Base-by-base conservation (phyloP, 345 rosid species). In the Populus simonii region DNA sequence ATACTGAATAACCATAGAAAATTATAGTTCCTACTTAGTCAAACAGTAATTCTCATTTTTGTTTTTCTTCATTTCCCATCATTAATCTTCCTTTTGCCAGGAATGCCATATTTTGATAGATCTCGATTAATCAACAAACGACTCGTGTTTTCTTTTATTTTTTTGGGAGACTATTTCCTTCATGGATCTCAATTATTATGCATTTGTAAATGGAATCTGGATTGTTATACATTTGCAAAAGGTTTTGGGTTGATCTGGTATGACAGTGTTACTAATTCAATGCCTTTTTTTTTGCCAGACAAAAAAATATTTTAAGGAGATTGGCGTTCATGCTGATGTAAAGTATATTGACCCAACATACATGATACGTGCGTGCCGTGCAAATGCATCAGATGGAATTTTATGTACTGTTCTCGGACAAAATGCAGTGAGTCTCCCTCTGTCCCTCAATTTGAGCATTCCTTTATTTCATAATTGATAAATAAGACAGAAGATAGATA, bases 331-430 rank as follows among this genome's bases (percentile, higher is more conserved):
- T 41, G 87, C 89, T 38, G 97, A 96, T 81, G 97, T 92, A 43
- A 96, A 94, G 86, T 93, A 92, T 81, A 96, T 92, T 69, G 99
- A 94, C 87, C 99, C 99, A 69, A 96, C 97, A 68, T 94, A 96
- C 84, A 94, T 94, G 99, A 91, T 96, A 80, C 95, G 97, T 1
- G 98, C 97, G 8, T 86, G 89, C 78, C 95, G 97, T 74, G 98
- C 99, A 51, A 92, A 96, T 88, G 98, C 97, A 41, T 93, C 99
- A 43, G 98, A 96, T 83, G 95, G 98, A 77, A 96, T 96, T 76
- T 89, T 93, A 51, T 91, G 98, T 79, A 87, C 97, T n/a, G 97
- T 96, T 84, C 90, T 96, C 38, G 98, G 99, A 75, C 99, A 96
- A 88, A 96, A 96, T 84, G 98, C 98, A 36, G 99, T 93, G 72